Base-by-base conservation (phyloP, 768 basidiomycete species). In the Coprinopsis cinerea region DNA sequence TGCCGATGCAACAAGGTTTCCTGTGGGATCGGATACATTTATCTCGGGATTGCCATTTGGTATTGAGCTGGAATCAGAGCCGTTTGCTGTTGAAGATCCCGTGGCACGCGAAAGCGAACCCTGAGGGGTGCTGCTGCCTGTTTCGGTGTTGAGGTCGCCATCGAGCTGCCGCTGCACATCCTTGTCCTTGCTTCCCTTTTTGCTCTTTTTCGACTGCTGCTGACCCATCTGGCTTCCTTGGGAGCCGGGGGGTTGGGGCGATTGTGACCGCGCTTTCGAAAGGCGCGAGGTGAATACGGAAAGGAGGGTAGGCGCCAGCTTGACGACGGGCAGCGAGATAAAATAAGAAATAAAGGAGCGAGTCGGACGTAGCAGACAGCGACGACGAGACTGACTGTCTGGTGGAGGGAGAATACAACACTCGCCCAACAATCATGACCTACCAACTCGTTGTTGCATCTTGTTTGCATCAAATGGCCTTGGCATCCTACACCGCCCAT, bases 271-370 rank as follows among this genome's bases (percentile, higher is more conserved):
- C 59, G 81, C 78, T 76, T 78, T 83, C 57, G 82, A 77, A 50
- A 86, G 74, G 66, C 84, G 76, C 53, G 81, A 82, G 53, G 85
- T 76, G 55, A 90, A 78, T 36, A 81, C 85, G 61, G 87, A 84
- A 63, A 90, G 74, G 42, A 90, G 76, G 61, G 86, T 83, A 41
- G 86, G 86, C 71, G 88, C 88, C 88, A 90, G 86, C 65, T 77
- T 88, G 68, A 51, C 52, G 49, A 47, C 44, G 26, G 25, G 18
- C 23, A 22, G 25, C 27, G 27, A 41, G 51, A 57, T 53, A 44
- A 55, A 36, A 54, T 45, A 53, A 47, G 52, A n/a, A 57, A 51
- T 55, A 51, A 52, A 53, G 51, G 55, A 55, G 32, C 49, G 50
- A 48, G 48, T 34, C 11, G 42, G 48, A 47, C 54, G 43, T 48